These are phyloP conservation scores for Fusarium subtropicale DNA, from an alignment of 2,329 filamentous ascomycete genomes.

Conservation along the genomic window DNA sequence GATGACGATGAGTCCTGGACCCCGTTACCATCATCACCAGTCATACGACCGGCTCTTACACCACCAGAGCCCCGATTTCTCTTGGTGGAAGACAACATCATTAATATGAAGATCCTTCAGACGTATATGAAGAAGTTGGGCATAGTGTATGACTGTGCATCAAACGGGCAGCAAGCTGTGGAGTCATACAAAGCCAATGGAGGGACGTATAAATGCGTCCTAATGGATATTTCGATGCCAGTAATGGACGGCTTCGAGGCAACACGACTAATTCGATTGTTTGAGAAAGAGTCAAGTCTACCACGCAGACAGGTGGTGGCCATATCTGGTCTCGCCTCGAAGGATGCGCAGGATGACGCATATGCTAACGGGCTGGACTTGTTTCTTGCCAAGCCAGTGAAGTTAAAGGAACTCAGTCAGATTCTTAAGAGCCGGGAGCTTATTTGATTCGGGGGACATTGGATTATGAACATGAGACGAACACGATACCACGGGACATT, in stretches of 20 bases:
- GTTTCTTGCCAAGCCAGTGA: slow-evolving; percentile 67
- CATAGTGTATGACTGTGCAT: slow-evolving; percentile 45
- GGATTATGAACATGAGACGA: slow-evolving; percentile 7
- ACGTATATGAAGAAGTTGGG: slow-evolving; percentile 53
- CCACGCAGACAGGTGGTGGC: slow-evolving; percentile 61
- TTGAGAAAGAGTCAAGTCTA: slow-evolving; percentile 58
- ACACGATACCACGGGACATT: slow-evolving; percentile 12
- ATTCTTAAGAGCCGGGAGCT: slow-evolving; percentile 28
- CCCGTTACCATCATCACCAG: slow-evolving; percentile 2
- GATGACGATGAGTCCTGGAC: slow-evolving; percentile 9
- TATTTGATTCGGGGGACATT: slow-evolving; percentile 4
- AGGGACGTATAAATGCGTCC: slow-evolving; percentile 47
- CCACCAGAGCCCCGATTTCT: slow-evolving; percentile 42
- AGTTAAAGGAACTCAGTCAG: slow-evolving; percentile 54
- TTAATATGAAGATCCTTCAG: slow-evolving; percentile 53
- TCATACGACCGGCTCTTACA: background rate
- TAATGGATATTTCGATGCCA: slow-evolving; percentile 69
- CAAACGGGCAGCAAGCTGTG: slow-evolving; percentile 52
- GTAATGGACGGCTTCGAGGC: slow-evolving; percentile 66
- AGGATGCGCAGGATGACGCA: slow-evolving; percentile 64
- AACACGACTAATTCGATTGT: slow-evolving; percentile 61
- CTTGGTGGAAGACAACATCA: slow-evolving; percentile 57
- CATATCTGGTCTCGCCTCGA: slow-evolving; percentile 64
- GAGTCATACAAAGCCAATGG: slow-evolving; percentile 45
- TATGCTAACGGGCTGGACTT: slow-evolving; percentile 66